Evolutionary conservation across 108 stramenopile genomes (phyloP), one percentile per base, ranked within the genome.

Genomic region (Parietichytrium sp.): DNA sequence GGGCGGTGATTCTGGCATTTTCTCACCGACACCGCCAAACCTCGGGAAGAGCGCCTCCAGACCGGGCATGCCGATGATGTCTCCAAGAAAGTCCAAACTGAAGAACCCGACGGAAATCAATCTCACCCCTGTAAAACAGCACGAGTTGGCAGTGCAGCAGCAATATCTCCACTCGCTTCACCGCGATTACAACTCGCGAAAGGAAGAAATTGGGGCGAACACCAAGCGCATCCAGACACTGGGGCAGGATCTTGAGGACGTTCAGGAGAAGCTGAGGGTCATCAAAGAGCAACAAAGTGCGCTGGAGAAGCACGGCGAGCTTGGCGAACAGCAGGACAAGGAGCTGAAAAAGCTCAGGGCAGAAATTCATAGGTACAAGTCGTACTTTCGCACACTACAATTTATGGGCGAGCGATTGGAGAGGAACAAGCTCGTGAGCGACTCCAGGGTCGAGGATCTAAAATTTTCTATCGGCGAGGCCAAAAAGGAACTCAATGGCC

Each of bases 141-240:
- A 72, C 6, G 61, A 72, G 20, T 15, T 72, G 10, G n/a, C 36
- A 16, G 6, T 72, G 10, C 61, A 72, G 20, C 38, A 72, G 13
- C 61, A 72, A 45, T 72, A 18, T 45, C 33, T 72, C n/a, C 61
- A 72, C 61, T 33, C 36, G 61, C 61, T 72, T 10, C 61, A 72
- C 20, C 33, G 61, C 33, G 61, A 72, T 2, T 72, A 23, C 45
- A 72, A 72, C 2, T n/a, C 23, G 0, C 61, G 61, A 16, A 72
- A 72, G 20, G 29, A 72, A 38, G 61, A 72, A 42, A 72, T 72
- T 33, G 61, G 20, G 45, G n/a, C 23, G 20, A 72, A 38, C 25
- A 45, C 61, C 7, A 25, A 7, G 2, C 38, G 20, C 10, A 25
- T 72, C 12, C 0, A n/a, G 15, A n/a, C 33, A 13, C 15, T 72